Percentiles rank a stretch among this genome's conserved stretches.
These are phyloP conservation scores for Cucumis hystrix DNA, from an alignment of 306 rosid species.

Conservation along the genomic window DNA sequence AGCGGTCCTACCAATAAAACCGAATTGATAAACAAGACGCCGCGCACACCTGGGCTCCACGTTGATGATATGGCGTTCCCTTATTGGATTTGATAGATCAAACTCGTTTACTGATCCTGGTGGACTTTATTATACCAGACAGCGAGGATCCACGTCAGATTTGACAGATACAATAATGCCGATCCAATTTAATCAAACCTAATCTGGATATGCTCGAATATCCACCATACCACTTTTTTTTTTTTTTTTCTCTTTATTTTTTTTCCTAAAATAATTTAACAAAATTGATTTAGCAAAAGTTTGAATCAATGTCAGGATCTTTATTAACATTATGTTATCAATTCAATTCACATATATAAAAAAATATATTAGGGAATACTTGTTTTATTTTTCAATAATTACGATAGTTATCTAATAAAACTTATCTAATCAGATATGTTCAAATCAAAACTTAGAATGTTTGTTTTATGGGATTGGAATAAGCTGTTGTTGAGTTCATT, in stretches of 20 bases:
- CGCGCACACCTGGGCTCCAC: slow-evolving; percentile 29
- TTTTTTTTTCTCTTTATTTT: background rate
- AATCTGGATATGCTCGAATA: slow-evolving; percentile 45
- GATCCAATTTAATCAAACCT: background rate
- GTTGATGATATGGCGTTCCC: slow-evolving; percentile 9
- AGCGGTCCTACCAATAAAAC: slow-evolving; percentile 14
- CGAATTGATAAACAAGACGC: slow-evolving; percentile 20
- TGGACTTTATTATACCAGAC: slow-evolving; percentile 14
- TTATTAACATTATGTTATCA: no score
- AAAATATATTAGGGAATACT: no score
- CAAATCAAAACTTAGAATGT: no score
- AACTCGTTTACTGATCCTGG: background rate
- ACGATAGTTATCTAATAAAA: no score
- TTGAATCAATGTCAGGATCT: background rate
- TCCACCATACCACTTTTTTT: background rate
- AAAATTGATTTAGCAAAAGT: background rate
- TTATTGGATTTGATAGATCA: slow-evolving; percentile 13
- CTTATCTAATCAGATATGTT: background rate
- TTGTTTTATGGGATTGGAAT: background rate
- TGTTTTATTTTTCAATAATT: no score
- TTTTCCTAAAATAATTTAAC: no score
- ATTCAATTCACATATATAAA: no score
- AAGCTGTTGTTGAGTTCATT: background rate
- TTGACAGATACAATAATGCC: slow-evolving; percentile 25
- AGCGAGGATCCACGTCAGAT: slow-evolving; percentile 76